phyloP scores from a whole-genome alignment of 371 early-diverging fungal genomes.

The Capniomyces stellatus region DNA sequence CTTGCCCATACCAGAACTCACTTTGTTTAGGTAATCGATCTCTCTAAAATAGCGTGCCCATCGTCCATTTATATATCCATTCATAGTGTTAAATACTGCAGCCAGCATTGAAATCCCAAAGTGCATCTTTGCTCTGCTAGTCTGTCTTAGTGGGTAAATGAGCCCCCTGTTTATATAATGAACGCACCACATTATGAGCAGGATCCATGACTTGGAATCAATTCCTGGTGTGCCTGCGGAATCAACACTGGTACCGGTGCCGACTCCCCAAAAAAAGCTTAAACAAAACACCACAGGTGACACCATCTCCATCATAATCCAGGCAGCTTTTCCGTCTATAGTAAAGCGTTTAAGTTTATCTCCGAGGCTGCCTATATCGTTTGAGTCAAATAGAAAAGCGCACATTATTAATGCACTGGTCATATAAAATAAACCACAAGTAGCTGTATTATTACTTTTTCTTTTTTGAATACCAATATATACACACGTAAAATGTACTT shows the following conservation, averaged over 20 bases:
- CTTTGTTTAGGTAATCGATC: neutral
- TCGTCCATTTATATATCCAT: constrained; percentile 40
- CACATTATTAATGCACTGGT: too few species aligned
- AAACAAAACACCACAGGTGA: constrained; percentile 7
- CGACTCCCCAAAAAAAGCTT: neutral
- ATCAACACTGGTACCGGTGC: neutral
- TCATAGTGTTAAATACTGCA: constrained; percentile 32
- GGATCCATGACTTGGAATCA: neutral
- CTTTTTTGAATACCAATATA: too few species aligned
- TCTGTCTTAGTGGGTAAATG: constrained; percentile 31
- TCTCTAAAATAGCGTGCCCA: constrained; percentile 24
- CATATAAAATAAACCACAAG: too few species aligned
- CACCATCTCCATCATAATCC: constrained; percentile 21
- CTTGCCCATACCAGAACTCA: too few species aligned
- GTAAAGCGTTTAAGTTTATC: constrained; percentile 7
- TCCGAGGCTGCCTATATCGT: constrained; percentile 9
- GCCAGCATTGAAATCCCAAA: constrained; percentile 14
- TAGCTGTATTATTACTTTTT: too few species aligned
- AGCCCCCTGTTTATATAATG: constrained; percentile 41
- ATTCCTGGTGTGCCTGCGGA: neutral
- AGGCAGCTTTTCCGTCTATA: constrained; percentile 13
- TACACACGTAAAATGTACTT: too few species aligned
- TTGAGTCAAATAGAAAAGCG: too few species aligned
- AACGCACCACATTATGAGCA: constrained; percentile 25
- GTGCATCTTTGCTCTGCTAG: constrained; percentile 30